Base-by-base conservation (phyloP, 2,329 filamentous ascomycete species). In the Botrytis hyacinthi region DNA sequence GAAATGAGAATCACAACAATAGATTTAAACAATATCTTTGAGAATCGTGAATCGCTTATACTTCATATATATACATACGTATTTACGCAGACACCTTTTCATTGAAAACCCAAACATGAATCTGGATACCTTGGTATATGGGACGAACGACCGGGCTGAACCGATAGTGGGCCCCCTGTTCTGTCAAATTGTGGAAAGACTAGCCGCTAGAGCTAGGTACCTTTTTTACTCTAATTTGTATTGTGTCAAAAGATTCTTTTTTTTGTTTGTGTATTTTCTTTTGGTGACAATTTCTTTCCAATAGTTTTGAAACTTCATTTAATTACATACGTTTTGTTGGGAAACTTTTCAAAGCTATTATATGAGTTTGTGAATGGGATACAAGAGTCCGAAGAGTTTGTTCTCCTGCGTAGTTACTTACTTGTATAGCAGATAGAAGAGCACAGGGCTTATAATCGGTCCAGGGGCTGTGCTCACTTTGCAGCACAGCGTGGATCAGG, bases 391-490 rank as follows among this genome's bases (percentile, higher is more conserved):
- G 7, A 29, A 54, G 26, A 54, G n/a, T 9, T 29, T 57, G 51
- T 18, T 57, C n/a, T 57, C 7, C 51, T 54, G 48, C 26, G 26
- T n/a, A 3, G 26, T 16, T 16, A 16, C 12, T 16, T 42, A 16
- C 48, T n/a, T 54, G 48, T 54, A n/a, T 54, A 22, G 32, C 35
- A 48, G 46, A n/a, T 54, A 6, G 32, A 40, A 26, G 14, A 35
- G 48, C 44, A 26, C 59, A 61, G 35, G 59, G 59, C 59, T 37
- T 37, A 26, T 37, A 26, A 61, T 61, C 59, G 20, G 59, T 61
- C 59, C 22, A 61, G 59, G 59, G 59, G 59, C 59, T 37, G 59
- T 61, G 32, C 59, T 61, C 59, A 61, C 35, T n/a, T 16, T 61
- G 35, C 35, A 61, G 59, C 32, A 32, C 59, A 18, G n/a, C 51